Evolutionary conservation across 768 basidiomycete species (phyloP).

Genomic region (Tricholoma sp.): DNA sequence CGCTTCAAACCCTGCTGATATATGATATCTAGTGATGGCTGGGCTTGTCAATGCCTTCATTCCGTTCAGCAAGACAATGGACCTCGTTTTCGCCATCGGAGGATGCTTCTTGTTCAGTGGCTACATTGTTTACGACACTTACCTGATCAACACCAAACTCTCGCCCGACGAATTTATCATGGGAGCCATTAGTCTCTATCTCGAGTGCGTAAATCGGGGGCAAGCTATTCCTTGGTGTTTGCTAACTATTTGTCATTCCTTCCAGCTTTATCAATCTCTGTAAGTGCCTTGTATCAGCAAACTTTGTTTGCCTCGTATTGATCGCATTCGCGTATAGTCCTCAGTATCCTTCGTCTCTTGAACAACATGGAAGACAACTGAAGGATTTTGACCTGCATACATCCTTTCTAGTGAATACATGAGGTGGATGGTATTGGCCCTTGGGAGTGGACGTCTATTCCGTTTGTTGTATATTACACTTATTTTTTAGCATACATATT

Average conservation of each 20-base stretch:
- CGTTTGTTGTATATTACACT: constrained; percentile 6
- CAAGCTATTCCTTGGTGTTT: not conserved
- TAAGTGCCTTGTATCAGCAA: constrained; percentile 33
- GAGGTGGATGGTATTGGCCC: not conserved
- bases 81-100: constrained; percentile 73
- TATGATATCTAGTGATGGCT: constrained; percentile 54
- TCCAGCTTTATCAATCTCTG: constrained; percentile 82
- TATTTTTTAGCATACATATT: not conserved
- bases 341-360: constrained; percentile 80
- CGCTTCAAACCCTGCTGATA: not conserved
- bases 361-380: constrained; percentile 52
- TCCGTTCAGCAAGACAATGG: constrained; percentile 78
- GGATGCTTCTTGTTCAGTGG: constrained; percentile 85
- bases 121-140: constrained; percentile 90
- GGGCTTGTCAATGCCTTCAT: constrained; percentile 81
- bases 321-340: constrained; percentile 40
- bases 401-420: not conserved
- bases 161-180: constrained; percentile 93
- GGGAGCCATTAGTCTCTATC: constrained; percentile 88
- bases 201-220: constrained; percentile 60
- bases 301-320: not conserved
- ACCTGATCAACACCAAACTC: constrained; percentile 79
- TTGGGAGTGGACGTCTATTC: not conserved
- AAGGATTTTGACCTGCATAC: constrained; percentile 2
- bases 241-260: constrained; percentile 14